Base-by-base conservation (phyloP, 2,329 filamentous ascomycete genomes). In the Beauveria brongniartii region DNA sequence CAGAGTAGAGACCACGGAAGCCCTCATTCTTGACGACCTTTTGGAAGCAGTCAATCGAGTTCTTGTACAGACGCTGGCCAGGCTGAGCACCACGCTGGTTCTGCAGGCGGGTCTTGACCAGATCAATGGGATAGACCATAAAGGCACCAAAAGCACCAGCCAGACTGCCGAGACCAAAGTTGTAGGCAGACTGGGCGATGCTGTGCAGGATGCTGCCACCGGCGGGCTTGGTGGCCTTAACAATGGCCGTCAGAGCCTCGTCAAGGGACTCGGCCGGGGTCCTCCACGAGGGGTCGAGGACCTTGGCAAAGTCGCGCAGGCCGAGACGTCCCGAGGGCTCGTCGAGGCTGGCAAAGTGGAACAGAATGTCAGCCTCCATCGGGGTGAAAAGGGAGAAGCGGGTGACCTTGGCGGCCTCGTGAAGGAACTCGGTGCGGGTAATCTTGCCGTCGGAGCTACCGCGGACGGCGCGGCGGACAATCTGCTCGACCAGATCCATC, bases 71-170 rank as follows among this genome's bases (percentile, higher is more conserved):
- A 64, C 89, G 81, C 74, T 96, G 88, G 61, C 94, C 94, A 1
- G 92, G 91, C 55, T 88, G 85, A 5, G 84, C 85, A 56, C 85
- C 86, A 66, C 94, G 86, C 80, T 99, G 94, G 78, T 99, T 99
- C 77, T 99, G 94, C 87, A 99, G 90, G 63, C 94, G 87, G 1
- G 94, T 99, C 84, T 99, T 99, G 74, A 99, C 94, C 64, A 99
- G 79, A 78, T 99, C 94, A 71, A 99, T 97, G 26, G 94, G 94
- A 74, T 99, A 99, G 59, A 99, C 94, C 91, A 99, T 97, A 74
- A 99, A 97, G 14, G 94, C 94, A 73, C 94, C 94, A 72, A 99
- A 99, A 10, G 94, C 94, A 75, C 94, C 94, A 8, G 94, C 94
- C 67, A 96, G 67, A 72, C 90, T 92, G 63, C 94, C 94, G 7